A percentile compares a stretch with the other conserved stretches of the same genome.
Conservation (phyloP, 768 basidiomycete species). For the Neoboletus subvelutipes region DNA sequence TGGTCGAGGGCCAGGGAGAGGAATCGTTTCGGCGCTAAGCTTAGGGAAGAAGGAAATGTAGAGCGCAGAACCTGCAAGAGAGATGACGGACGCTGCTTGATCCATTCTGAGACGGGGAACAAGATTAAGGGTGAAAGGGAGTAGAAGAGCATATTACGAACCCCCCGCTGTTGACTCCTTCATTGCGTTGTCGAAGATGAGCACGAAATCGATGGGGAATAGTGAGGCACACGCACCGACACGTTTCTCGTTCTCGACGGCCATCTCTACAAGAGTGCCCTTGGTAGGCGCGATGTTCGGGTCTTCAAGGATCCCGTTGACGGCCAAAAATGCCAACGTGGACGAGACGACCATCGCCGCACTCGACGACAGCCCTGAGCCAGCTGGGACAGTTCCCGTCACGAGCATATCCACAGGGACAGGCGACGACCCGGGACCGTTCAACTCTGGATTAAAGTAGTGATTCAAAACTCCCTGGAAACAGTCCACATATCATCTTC, state of each 20-base stretch:
- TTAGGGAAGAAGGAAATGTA: slow-evolving; percentile 82
- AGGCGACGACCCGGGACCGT: slow-evolving; percentile 34
- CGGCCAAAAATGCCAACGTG: slow-evolving; percentile 75
- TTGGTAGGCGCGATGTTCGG: slow-evolving; percentile 40
- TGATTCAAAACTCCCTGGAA: slow-evolving; percentile 64
- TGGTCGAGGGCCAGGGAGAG: slow-evolving; percentile 47
- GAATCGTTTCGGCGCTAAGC: slow-evolving; percentile 64
- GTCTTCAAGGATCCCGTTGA: slow-evolving; percentile 61
- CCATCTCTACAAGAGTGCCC: slow-evolving; percentile 72
- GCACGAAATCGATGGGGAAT: not conserved
- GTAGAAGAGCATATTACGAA: slow-evolving; percentile 31
- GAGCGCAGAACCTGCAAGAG: slow-evolving; percentile 64
- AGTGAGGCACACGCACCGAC: slow-evolving; percentile 48
- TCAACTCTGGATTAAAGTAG: slow-evolving; percentile 43
- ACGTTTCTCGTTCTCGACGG: slow-evolving; percentile 82
- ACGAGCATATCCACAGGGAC: slow-evolving; percentile 72
- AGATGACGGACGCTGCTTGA: slow-evolving; percentile 86
- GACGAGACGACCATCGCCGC: slow-evolving; percentile 91
- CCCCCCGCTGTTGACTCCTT: slow-evolving; percentile 78
- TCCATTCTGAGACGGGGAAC: slow-evolving; percentile 63
- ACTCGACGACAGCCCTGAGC: slow-evolving; percentile 84
- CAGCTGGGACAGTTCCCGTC: slow-evolving; percentile 81
- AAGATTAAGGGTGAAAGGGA: slow-evolving; percentile 3
- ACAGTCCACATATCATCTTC: not conserved
- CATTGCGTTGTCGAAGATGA: not conserved